phyloP scores from a whole-genome alignment of 257 asterid genomes.

The Handroanthus guayacan region DNA sequence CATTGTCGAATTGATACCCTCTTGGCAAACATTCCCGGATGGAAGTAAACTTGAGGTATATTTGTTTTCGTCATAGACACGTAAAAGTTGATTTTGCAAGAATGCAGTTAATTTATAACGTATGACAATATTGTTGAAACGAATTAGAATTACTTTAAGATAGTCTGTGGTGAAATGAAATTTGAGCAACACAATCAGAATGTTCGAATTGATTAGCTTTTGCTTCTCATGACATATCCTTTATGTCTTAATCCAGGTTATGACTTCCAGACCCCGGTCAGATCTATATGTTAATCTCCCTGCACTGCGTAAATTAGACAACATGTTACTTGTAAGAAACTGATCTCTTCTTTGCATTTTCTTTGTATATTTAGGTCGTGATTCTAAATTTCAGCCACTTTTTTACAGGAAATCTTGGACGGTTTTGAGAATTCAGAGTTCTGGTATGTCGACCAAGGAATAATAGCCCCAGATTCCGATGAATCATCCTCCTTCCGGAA shows the following conservation, averaged over 20 bases:
- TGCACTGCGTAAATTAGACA: conserved; percentile 78
- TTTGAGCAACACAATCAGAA: not conserved
- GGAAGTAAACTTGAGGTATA: conserved; percentile 78
- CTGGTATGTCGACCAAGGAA: conserved; percentile 87
- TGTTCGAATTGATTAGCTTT: not conserved
- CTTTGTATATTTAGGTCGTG: not conserved
- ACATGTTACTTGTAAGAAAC: conserved; percentile 76
- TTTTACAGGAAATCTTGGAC: conserved; percentile 68
- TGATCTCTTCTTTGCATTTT: not conserved
- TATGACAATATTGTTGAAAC: no score
- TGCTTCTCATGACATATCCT: not conserved
- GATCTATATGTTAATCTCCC: conserved; percentile 80
- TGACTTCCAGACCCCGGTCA: conserved; percentile 75
- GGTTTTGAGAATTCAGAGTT: conserved; percentile 62
- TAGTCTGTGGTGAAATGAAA: not conserved
- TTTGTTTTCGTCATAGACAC: not conserved
- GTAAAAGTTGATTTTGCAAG: not conserved
- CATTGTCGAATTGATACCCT: conserved; percentile 76
- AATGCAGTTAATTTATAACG: no score
- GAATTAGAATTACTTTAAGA: not conserved
- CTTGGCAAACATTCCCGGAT: conserved; percentile 83
- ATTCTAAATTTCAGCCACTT: not conserved
- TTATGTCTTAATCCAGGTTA: conserved; percentile 51
- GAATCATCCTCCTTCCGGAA: conserved; percentile 60
- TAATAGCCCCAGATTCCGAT: conserved; percentile 51